These are phyloP conservation scores for Umbelopsis sp. DNA, from an alignment of 192 early-diverging fungal genomes.

Conservation along the genomic window DNA sequence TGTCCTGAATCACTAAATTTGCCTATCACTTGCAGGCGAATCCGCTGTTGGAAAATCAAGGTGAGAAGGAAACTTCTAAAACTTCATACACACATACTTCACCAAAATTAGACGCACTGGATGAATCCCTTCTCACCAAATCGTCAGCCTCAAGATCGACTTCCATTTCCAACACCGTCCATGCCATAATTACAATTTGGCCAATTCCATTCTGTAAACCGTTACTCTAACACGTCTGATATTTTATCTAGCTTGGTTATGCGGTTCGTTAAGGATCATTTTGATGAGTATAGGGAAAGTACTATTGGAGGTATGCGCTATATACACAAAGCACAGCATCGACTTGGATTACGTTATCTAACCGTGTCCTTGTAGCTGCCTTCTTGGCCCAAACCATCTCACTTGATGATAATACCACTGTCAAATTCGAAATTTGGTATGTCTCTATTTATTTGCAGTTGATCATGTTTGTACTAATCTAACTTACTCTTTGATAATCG, in stretches of 20 bases:
- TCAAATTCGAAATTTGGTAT: conserved; percentile 95
- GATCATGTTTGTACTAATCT: too few relatives aligned
- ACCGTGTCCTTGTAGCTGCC: conserved; percentile 46
- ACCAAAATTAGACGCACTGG: neutral
- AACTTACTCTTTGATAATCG: neutral
- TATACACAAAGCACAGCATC: neutral
- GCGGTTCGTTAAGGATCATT: conserved; percentile 91
- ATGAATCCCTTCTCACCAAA: neutral
- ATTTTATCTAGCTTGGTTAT: conserved; percentile 64
- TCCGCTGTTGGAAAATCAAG: conserved; percentile 71
- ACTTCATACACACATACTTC: neutral
- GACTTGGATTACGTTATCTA: neutral
- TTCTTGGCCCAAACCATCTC: conserved; percentile 81
- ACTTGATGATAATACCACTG: conserved; percentile 83
- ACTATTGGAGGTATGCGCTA: conserved; percentile 74
- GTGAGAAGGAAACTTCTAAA: conserved; percentile 32
- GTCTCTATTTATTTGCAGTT: neutral
- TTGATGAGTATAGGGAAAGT: conserved; percentile 91
- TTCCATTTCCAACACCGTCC: neutral
- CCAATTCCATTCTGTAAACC: too few relatives aligned
- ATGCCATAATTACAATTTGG: neutral
- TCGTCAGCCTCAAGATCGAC: neutral
- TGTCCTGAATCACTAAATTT: neutral
- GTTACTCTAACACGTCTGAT: neutral
- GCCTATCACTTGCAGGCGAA: conserved; percentile 44